Conservation (phyloP, 768 basidiomycete genomes). For the Amanita fuliginea region DNA sequence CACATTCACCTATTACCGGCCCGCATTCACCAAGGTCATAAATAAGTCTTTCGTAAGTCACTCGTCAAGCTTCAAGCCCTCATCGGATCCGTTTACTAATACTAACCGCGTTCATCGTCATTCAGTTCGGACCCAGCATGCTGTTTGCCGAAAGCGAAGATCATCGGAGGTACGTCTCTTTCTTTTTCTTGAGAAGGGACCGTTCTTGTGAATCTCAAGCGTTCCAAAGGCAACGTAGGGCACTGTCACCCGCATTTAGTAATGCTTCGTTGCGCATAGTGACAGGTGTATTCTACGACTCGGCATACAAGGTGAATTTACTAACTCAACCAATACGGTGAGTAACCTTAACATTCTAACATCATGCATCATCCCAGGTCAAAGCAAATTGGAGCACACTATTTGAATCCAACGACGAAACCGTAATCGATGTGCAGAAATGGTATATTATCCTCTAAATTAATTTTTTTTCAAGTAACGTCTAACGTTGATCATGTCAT, state of each 20-base stretch:
- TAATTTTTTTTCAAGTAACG: background rate
- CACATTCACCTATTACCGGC: no score
- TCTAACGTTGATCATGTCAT: background rate
- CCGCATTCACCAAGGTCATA: no score
- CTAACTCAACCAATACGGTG: background rate
- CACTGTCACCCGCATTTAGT: background rate
- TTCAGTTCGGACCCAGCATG: slow-evolving; percentile 29
- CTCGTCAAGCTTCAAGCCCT: no score
- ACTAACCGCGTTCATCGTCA: no score
- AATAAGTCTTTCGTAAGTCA: no score
- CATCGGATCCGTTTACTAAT: no score
- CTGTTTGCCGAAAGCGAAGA: slow-evolving; percentile 32
- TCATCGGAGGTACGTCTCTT: slow-evolving; percentile 27
- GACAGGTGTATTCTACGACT: slow-evolving; percentile 37
- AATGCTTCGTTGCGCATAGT: background rate
- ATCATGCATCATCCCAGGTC: slow-evolving; percentile 17
- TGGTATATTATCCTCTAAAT: slow-evolving; percentile 20
- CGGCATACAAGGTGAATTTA: slow-evolving; percentile 35
- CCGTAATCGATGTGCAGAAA: slow-evolving; percentile 34
- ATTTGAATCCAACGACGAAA: slow-evolving; percentile 16
- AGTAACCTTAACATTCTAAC: slow-evolving; percentile 1
- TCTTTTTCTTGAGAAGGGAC: no score
- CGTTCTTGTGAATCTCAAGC: background rate
- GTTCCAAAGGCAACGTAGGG: slow-evolving; percentile 33
- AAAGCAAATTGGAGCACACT: slow-evolving; percentile 19